Evolutionary conservation across 768 basidiomycete genomes (phyloP).

Genomic region (Agaricus bisporus): DNA sequence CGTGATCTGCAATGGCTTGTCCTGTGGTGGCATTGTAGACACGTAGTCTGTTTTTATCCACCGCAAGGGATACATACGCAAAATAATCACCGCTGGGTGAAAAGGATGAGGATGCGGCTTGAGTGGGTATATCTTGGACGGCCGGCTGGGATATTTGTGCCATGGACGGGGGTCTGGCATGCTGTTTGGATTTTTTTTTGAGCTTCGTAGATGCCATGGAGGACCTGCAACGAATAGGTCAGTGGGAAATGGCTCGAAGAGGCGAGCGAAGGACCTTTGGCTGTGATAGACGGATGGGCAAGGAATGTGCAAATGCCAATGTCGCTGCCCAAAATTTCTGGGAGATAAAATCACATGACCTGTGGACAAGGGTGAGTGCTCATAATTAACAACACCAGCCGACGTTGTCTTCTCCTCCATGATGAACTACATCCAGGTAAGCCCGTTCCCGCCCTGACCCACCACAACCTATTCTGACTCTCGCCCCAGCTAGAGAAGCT

Average conservation of each 20-base stretch:
- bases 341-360: constrained; percentile 1
- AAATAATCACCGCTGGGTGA: constrained; percentile 52
- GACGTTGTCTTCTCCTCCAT: constrained; percentile 7
- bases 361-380: neutral
- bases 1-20: constrained; percentile 51
- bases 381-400: constrained; percentile 1
- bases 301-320: neutral
- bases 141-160: constrained; percentile 51
- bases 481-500: constrained; percentile 76
- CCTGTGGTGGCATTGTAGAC: constrained; percentile 55
- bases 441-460: constrained; percentile 6
- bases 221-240: constrained; percentile 1
- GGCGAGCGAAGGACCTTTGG: neutral
- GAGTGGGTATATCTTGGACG: constrained; percentile 38
- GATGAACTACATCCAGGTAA: constrained; percentile 54
- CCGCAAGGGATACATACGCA: constrained; percentile 55
- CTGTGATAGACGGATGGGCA: neutral
- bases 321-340: constrained; percentile 10
- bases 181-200: constrained; percentile 53
- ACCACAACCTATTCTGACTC: constrained; percentile 1
- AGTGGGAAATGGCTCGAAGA: neutral
- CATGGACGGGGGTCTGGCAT: constrained; percentile 43
- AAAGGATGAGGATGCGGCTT: constrained; percentile 47
- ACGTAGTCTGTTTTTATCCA: constrained; percentile 69
- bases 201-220: constrained; percentile 40